Evolutionary conservation across 176 grass and related monocot genomes (phyloP).

Genomic region (Zea luxurians): DNA sequence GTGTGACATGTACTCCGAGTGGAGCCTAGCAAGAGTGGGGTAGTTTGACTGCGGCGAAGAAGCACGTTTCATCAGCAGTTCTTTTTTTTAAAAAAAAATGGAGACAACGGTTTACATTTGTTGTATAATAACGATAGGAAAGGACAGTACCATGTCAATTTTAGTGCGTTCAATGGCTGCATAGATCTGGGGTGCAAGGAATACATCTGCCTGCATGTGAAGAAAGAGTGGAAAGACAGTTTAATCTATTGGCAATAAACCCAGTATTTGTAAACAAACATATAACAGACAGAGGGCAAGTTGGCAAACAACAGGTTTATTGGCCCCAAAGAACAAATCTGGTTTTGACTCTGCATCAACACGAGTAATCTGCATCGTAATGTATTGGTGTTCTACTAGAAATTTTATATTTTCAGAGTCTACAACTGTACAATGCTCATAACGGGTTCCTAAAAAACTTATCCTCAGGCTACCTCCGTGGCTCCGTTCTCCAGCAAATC

Average conservation of each 20-base stretch:
- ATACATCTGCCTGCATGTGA: constrained; percentile 72
- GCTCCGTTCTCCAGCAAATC: no score
- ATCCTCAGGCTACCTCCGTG: no score
- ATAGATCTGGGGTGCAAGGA: constrained; percentile 80
- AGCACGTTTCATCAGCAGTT: constrained; percentile 18
- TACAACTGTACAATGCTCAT: background rate
- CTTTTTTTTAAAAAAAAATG: background rate
- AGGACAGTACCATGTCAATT: constrained; percentile 61
- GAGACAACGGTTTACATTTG: background rate
- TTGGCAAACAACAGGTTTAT: background rate
- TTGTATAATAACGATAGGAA: background rate
- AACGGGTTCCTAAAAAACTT: background rate
- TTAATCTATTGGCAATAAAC: background rate
- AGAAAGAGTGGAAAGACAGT: constrained; percentile 7
- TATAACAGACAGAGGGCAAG: background rate
- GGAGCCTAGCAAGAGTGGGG: constrained; percentile 59
- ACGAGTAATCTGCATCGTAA: background rate
- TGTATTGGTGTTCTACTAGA: background rate
- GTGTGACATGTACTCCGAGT: constrained; percentile 56
- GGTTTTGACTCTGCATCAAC: background rate
- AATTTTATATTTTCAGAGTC: background rate
- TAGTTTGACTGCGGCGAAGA: constrained; percentile 50
- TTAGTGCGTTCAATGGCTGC: constrained; percentile 39
- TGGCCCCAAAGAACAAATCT: background rate
- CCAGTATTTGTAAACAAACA: background rate